phyloP scores from a whole-genome alignment of 2,329 filamentous ascomycete species.

The Tolypocladium paradoxum region DNA sequence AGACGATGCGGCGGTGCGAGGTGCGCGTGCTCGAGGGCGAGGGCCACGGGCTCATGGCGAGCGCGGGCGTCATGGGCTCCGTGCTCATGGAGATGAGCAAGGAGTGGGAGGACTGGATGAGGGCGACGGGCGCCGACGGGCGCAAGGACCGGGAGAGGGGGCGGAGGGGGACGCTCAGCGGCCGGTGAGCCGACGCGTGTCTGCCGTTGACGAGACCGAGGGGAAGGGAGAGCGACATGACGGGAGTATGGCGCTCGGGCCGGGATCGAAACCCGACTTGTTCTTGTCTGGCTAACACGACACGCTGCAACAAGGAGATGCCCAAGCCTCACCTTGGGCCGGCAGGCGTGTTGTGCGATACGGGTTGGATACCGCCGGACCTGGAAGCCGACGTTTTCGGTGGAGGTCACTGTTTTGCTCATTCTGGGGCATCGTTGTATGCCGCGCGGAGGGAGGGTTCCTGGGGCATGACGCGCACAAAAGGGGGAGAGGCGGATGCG shows the following conservation, averaged over 20 bases:
- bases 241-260: too few relatives aligned
- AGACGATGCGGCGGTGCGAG: conserved; percentile 87
- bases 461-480: neutral
- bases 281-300: too few relatives aligned
- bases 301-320: neutral
- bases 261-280: too few relatives aligned
- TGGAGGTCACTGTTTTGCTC: neutral
- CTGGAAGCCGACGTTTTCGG: neutral
- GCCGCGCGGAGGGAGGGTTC: fast-evolving
- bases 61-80: conserved; percentile 80
- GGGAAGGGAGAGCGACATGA: neutral
- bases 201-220: too few relatives aligned
- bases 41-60: conserved; percentile 93
- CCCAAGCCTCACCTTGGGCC: neutral
- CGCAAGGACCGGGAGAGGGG: conserved; percentile 22
- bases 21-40: conserved; percentile 84
- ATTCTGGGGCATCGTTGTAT: neutral
- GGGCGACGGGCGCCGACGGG: conserved; percentile 37
- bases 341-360: neutral
- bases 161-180: conserved; percentile 14
- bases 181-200: conserved; percentile 4
- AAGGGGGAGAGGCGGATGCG: neutral
- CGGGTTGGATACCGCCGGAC: neutral
- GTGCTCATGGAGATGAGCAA: conserved; percentile 90
- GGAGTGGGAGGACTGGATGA: conserved; percentile 86